Conservation (phyloP, 2,329 filamentous ascomycete species). For the Biscogniauxia mediterranea region DNA sequence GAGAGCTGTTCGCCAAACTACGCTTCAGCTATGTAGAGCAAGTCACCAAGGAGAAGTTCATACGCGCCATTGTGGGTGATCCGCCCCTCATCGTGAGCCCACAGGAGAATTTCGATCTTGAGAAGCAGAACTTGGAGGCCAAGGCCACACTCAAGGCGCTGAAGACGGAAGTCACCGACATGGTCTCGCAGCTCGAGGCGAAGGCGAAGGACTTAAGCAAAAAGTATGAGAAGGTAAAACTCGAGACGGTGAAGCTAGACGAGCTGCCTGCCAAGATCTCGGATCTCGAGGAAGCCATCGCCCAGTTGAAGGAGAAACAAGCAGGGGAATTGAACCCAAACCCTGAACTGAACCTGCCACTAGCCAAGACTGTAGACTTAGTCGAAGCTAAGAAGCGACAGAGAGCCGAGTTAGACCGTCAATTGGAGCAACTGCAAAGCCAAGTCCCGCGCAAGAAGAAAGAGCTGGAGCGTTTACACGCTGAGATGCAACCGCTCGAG, state of each 20-base stretch:
- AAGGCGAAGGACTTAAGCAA: conserved; percentile 58
- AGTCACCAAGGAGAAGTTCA: conserved; percentile 97
- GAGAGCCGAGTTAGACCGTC: conserved; percentile 57
- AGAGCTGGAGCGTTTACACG: conserved; percentile 64
- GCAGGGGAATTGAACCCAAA: conserved; percentile 39
- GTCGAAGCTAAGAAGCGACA: conserved; percentile 51
- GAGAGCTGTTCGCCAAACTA: conserved; percentile 92
- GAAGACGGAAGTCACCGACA: conserved; percentile 73
- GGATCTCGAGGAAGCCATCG: conserved; percentile 48
- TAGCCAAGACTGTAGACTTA: conserved; percentile 55
- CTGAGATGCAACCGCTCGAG: conserved; percentile 68
- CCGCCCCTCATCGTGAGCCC: conserved; percentile 81
- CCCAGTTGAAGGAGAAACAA: conserved; percentile 42
- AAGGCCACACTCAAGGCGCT: conserved; percentile 77
- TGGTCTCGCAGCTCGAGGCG: conserved; percentile 70
- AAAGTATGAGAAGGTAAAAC: conserved; percentile 50
- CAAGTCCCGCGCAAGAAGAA: conserved; percentile 64
- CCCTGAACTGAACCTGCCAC: conserved; percentile 51
- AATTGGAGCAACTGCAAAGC: conserved; percentile 61
- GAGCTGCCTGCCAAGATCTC: conserved; percentile 51
- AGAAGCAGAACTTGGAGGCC: conserved; percentile 62
- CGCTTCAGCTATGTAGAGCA: conserved; percentile 98
- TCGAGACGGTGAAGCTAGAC: conserved; percentile 47
- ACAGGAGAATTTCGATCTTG: conserved; percentile 77
- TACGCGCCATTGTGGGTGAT: conserved; percentile 87